These are phyloP conservation scores for Oryza punctata DNA, from an alignment of 176 grass and related monocot genomes.

Conservation along the genomic window DNA sequence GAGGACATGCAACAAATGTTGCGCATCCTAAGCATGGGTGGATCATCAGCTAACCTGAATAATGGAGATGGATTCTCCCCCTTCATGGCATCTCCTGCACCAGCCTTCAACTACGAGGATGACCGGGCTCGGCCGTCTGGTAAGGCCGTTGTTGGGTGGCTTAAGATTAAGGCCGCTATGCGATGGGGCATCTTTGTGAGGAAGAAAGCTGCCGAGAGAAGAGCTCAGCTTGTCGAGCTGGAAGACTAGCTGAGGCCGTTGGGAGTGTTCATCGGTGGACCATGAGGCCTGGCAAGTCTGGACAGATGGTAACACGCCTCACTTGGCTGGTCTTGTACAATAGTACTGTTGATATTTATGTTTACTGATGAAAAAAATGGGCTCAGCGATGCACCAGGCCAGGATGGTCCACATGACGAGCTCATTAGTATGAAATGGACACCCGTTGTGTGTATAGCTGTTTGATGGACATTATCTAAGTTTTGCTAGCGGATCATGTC, in stretches of 20 bases:
- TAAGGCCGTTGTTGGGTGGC: slow-evolving; percentile 94
- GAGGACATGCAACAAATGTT: slow-evolving; percentile 98
- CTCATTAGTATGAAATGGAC: slow-evolving; percentile 11
- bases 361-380: slow-evolving; percentile 19
- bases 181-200: slow-evolving; percentile 95
- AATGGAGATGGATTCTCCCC: slow-evolving; percentile 47
- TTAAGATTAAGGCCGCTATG: slow-evolving; percentile 99
- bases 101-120: slow-evolving; percentile 63
- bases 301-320: slow-evolving; percentile 5
- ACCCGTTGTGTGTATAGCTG: slow-evolving; percentile 41
- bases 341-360: slow-evolving; percentile 23
- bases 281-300: slow-evolving; percentile 23
- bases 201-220: slow-evolving; percentile 91
- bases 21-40: slow-evolving; percentile 65
- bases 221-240: slow-evolving; percentile 93
- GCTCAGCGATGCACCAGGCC: background rate
- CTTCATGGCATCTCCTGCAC: slow-evolving; percentile 48
- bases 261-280: slow-evolving; percentile 50
- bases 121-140: slow-evolving; percentile 53
- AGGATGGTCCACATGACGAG: slow-evolving; percentile 11
- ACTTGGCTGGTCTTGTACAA: slow-evolving; percentile 17
- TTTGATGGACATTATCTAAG: slow-evolving; percentile 8
- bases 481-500: slow-evolving; percentile 12
- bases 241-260: slow-evolving; percentile 57
- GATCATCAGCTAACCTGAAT: slow-evolving; percentile 42